Evolutionary conservation across 2,329 filamentous ascomycete species (phyloP).

Genomic region (Alternaria arbusti): DNA sequence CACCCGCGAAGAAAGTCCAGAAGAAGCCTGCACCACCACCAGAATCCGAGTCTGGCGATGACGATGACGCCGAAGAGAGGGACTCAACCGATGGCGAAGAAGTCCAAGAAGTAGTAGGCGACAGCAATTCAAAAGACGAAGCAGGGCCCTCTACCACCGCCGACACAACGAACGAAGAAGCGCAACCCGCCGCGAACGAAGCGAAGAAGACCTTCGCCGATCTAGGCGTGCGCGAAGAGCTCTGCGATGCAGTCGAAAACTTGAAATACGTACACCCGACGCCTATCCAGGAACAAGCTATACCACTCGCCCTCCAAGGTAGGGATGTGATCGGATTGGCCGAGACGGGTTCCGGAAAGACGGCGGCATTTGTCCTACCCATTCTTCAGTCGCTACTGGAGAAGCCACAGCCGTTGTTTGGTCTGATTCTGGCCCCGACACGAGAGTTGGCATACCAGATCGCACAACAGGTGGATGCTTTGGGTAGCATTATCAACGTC

Average conservation of each 20-base stretch:
- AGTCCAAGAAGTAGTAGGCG: constrained; percentile 5
- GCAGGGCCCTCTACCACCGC: background rate
- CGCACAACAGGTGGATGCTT: constrained; percentile 81
- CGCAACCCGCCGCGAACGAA: constrained; percentile 29
- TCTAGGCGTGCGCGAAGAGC: constrained; percentile 79
- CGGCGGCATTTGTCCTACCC: constrained; percentile 90
- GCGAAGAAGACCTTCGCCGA: constrained; percentile 70
- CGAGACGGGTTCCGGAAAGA: constrained; percentile 96
- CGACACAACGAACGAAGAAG: constrained; percentile 1
- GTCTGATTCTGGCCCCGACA: constrained; percentile 90
- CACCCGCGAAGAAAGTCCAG: constrained; percentile 15
- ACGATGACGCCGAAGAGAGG: constrained; percentile 13
- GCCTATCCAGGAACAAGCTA: constrained; percentile 84
- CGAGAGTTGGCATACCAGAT: constrained; percentile 94
- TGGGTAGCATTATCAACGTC: constrained; percentile 87
- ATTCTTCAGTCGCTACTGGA: constrained; percentile 90
- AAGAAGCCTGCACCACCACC: constrained; percentile 20
- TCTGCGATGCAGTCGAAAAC: constrained; percentile 85
- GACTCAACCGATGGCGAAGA: constrained; percentile 9
- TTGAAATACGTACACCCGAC: constrained; percentile 87
- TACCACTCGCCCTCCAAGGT: constrained; percentile 78
- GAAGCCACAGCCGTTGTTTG: constrained; percentile 83
- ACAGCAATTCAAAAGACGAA: background rate
- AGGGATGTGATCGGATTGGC: constrained; percentile 92
- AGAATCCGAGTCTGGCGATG: constrained; percentile 35